Evolutionary conservation across 1,284 basidiomycete species (phyloP).

Genomic region (Ustilago esculenta): DNA sequence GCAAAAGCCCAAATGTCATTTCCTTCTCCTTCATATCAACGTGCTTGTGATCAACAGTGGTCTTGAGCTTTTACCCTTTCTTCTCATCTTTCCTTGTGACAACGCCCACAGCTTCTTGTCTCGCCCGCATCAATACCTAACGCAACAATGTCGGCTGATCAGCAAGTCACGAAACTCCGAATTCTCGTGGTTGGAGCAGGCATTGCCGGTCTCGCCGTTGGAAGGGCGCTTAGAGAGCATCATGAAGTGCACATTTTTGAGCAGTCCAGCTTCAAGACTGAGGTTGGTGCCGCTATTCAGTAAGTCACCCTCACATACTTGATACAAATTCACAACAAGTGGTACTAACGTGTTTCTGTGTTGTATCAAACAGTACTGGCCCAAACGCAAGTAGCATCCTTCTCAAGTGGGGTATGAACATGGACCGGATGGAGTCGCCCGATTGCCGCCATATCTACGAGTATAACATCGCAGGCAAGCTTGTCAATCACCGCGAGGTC

Average conservation of each 20-base stretch:
- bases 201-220: constrained; percentile 16
- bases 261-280: constrained; percentile 11
- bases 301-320: not conserved
- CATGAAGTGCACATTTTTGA: constrained; percentile 13
- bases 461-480: constrained; percentile 8
- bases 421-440: constrained; percentile 18
- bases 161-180: constrained; percentile 5
- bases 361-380: constrained; percentile 12
- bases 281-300: constrained; percentile 15
- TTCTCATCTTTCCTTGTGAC: too few relatives aligned
- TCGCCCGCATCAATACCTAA: too few relatives aligned
- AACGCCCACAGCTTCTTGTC: too few relatives aligned
- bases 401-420: constrained; percentile 19
- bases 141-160: constrained; percentile 7
- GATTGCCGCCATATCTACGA: constrained; percentile 18
- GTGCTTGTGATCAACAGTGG: too few relatives aligned
- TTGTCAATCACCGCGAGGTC: constrained; percentile 9
- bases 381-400: constrained; percentile 21
- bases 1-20: too few relatives aligned
- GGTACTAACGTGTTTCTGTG: too few relatives aligned
- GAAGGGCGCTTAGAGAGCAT: not conserved
- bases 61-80: too few relatives aligned
- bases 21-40: too few relatives aligned
- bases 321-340: too few relatives aligned
- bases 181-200: constrained; percentile 17